Base-by-base conservation (phyloP, 2,329 filamentous ascomycete genomes). In the Graphium sp. region DNA sequence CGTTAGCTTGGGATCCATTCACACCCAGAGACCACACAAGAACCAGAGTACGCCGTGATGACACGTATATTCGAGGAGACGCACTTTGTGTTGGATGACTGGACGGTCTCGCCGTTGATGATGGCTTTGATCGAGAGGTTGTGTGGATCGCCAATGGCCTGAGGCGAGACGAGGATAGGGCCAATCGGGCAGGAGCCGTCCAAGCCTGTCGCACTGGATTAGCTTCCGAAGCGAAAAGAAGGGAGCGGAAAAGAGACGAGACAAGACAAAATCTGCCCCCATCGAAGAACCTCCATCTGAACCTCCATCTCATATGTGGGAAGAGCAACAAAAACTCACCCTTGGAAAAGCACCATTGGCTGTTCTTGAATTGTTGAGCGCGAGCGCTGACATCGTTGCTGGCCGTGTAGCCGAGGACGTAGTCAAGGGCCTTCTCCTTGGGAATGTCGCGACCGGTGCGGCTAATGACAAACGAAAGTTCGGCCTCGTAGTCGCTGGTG, bases 381-480 rank as follows among this genome's bases (percentile, higher is more conserved):
- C 79, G 69, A 50, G 82, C 77, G 8, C 74, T 81, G n/a, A 87
- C 66, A 46, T 87, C 80, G 49, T 87, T 80, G 30, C 78, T 76
- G 19, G 80, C 65, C 3, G 72, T 61, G 44, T 84, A 85, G 5
- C 80, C 80, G 2, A 83, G 56, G 3, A 85, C 74, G 41, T 80
- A 74, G 29, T 74, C 55, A n/a, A 84, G 54, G 0, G 79, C 79
- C 14, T 66, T 49, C 2, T 58, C 56, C 49, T 79, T 74, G 2
- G 68, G 48, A 9, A 85, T 71, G 43, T 83, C 62, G 24, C 56
- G 51, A 34, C 71, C 75, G 34, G 64, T 55, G 48, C 73, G 75
- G 15, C 76, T 75, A 36, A 85, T 81, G 7, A 85, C 58, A 21
- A 71, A 60, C 10, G 83, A 74, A 6, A 87, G 61, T 52, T 87